phyloP scores from a whole-genome alignment of 352 stramenopile species.

The Globisporangium cederbergense region DNA sequence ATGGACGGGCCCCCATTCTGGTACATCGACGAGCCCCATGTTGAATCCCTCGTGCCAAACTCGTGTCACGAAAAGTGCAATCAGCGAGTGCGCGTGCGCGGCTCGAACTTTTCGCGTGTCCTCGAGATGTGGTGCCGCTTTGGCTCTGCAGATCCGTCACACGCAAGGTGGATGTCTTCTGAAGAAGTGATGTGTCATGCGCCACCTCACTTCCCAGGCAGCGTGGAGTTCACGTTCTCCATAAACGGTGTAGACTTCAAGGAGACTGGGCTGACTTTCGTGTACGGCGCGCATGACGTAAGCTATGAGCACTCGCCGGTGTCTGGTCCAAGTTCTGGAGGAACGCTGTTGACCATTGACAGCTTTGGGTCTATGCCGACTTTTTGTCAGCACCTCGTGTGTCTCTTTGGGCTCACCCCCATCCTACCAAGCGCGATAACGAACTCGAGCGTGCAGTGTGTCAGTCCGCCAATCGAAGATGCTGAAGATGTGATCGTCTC shows the following conservation, averaged over 20 bases:
- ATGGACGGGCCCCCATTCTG: conserved; percentile 32
- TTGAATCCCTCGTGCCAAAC: conserved; percentile 24
- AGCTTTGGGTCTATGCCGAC: conserved; percentile 4
- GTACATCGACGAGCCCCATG: conserved; percentile 31
- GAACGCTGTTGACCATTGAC: conserved; percentile 28
- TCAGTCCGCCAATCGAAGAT: conserved; percentile 18
- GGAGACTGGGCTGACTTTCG: conserved; percentile 25
- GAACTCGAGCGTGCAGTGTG: conserved; percentile 20
- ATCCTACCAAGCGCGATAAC: conserved; percentile 15
- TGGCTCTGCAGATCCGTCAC: conserved; percentile 17
- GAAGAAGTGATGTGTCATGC: conserved; percentile 25
- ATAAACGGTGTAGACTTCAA: conserved; percentile 52
- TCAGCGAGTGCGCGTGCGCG: conserved; percentile 22
- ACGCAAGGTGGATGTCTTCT: conserved; percentile 27
- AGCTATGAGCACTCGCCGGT: conserved; percentile 18
- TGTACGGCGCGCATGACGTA: conserved; percentile 19
- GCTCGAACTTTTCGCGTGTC: conserved; percentile 30
- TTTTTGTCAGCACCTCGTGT: conserved; percentile 25
- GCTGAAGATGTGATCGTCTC: conserved; percentile 18
- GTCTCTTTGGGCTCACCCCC: conserved; percentile 23
- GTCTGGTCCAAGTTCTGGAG: conserved; percentile 28
- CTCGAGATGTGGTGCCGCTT: conserved; percentile 43
- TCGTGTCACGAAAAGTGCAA: conserved; percentile 16
- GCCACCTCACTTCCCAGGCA: conserved; percentile 22
- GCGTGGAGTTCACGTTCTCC: conserved; percentile 37